Evolutionary conservation across 371 early-diverging fungal genomes (phyloP).

Genomic region (Globomyces sp.): DNA sequence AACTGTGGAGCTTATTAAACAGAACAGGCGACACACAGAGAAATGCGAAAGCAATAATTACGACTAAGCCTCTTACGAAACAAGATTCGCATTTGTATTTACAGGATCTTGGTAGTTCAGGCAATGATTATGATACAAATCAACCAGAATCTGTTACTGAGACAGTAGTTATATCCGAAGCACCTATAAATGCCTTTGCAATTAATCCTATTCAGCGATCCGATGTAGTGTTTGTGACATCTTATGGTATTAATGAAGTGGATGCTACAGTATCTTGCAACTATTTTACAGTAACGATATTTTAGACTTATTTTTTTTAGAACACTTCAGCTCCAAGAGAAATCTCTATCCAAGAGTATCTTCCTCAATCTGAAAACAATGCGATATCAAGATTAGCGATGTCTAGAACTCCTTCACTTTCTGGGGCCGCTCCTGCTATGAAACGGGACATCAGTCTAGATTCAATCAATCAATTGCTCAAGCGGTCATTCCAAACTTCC

Average conservation of each 20-base stretch:
- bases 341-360: no score
- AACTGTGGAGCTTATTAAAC: slow-evolving; percentile 13
- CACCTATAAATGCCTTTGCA: slow-evolving; percentile 33
- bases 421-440: neutral
- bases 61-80: slow-evolving; percentile 1
- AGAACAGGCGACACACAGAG: slow-evolving; percentile 10
- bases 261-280: slow-evolving; percentile 32
- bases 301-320: neutral
- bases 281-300: slow-evolving; percentile 10
- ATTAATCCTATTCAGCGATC: slow-evolving; percentile 46
- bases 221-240: slow-evolving; percentile 43
- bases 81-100: slow-evolving; percentile 3
- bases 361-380: no score
- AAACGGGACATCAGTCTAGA: slow-evolving; percentile 10
- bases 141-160: slow-evolving; percentile 30
- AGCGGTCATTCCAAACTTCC: slow-evolving; percentile 10
- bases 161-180: slow-evolving; percentile 25
- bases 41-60: slow-evolving; percentile 6
- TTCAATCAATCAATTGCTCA: slow-evolving; percentile 9
- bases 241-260: slow-evolving; percentile 44
- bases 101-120: neutral
- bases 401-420: no score
- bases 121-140: slow-evolving; percentile 3
- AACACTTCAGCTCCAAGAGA: no score
- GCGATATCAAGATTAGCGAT: no score